Base-by-base conservation (phyloP, 495 filamentous ascomycete species). In the Aspergillus kassunensis region DNA sequence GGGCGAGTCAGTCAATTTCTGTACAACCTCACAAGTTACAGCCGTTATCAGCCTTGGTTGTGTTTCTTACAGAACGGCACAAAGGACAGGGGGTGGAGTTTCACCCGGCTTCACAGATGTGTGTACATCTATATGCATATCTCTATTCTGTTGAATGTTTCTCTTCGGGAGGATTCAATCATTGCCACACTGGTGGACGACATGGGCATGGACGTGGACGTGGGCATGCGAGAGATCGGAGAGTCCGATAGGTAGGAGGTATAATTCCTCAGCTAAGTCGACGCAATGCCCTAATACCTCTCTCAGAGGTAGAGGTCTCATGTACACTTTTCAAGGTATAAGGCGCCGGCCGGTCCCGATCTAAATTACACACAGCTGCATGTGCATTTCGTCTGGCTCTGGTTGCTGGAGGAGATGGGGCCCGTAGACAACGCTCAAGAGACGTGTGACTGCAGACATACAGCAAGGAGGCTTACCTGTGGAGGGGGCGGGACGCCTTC, bases 291-390 rank as follows among this genome's bases (percentile, higher is more conserved):
- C n/a, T n/a, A n/a, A n/a, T n/a, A n/a, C n/a, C n/a, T n/a, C n/a
- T n/a, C n/a, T n/a, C n/a, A n/a, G n/a, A n/a, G n/a, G n/a, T n/a
- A n/a, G n/a, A n/a, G n/a, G n/a, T n/a, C n/a, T n/a, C n/a, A 33
- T 20, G 30, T 24, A 31, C 18, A 33, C 20, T 35, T 8, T 20
- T 35, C 18, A 33, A 7, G 15, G 30, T 9, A 25, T 35, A 30
- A 46, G 44, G 18, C 44, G 15, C 30, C 21, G 19, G 44, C 18
- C 23, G 20, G 44, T 46, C 44, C 19, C 25, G 29, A 46, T 46
- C 13, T 27, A 13, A 43, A 51, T 51, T 24, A 51, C 37, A 24
- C 27, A 39, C 36, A 51, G 36, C 27, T 34, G 48, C 37, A 51
- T 51, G 37, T 43, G 37, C 37, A 43, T 18, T 33, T n/a, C 15